Evolutionary conservation across 2,329 filamentous ascomycete genomes (phyloP).

Genomic region (Clarireedia sp.): DNA sequence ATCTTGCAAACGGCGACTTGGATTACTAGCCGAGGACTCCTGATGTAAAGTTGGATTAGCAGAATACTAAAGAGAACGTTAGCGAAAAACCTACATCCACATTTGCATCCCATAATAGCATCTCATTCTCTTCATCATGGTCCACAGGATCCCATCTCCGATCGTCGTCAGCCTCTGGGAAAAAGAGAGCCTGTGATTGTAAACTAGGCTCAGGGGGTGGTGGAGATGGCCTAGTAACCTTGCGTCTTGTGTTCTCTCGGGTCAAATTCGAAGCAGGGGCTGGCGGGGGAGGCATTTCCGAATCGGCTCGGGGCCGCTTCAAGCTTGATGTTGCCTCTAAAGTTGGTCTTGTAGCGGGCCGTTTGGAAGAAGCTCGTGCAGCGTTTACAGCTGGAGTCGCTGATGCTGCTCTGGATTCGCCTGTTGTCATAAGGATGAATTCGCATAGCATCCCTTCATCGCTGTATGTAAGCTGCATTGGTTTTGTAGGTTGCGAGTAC

Average conservation of each 20-base stretch:
- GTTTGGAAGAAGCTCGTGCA: slow-evolving; percentile 22
- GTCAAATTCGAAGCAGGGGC: slow-evolving; percentile 14
- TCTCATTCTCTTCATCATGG: slow-evolving; percentile 57
- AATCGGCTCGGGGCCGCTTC: slow-evolving; percentile 16
- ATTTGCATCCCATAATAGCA: slow-evolving; percentile 67
- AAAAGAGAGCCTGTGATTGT: slow-evolving; percentile 61
- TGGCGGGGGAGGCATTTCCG: slow-evolving; percentile 25
- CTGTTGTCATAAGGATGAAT: slow-evolving; percentile 76
- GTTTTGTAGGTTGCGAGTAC: slow-evolving; percentile 64
- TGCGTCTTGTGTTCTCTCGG: slow-evolving; percentile 26
- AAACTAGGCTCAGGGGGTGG: slow-evolving; percentile 48
- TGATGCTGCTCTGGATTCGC: slow-evolving; percentile 40
- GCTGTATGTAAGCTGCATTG: slow-evolving; percentile 65
- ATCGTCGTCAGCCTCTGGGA: slow-evolving; percentile 59
- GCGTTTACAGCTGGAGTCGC: slow-evolving; percentile 21
- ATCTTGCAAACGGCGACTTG: slow-evolving; percentile 16
- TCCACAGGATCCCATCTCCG: slow-evolving; percentile 64
- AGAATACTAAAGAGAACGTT: neutral
- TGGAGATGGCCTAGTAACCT: slow-evolving; percentile 41
- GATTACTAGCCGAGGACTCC: slow-evolving; percentile 21
- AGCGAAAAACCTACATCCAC: slow-evolving; percentile 42
- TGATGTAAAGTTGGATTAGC: slow-evolving; percentile 27
- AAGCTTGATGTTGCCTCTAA: slow-evolving; percentile 24
- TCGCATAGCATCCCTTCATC: slow-evolving; percentile 63
- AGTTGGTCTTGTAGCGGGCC: slow-evolving; percentile 22